Conservation (phyloP, 176 grass and related monocot species). For the Ensete ventricosum region DNA sequence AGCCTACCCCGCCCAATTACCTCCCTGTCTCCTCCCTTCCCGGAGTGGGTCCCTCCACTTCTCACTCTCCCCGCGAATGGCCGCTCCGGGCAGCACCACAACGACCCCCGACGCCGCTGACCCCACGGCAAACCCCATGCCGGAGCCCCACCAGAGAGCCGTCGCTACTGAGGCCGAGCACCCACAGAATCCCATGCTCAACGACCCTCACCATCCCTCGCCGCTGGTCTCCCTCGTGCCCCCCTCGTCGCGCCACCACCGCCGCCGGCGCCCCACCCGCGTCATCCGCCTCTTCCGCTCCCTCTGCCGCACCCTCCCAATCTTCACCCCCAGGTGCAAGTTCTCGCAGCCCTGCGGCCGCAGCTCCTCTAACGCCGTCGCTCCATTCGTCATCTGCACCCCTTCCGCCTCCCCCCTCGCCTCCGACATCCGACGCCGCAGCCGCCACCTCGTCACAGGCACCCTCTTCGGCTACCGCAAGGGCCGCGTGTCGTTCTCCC, state of each 20-base stretch:
- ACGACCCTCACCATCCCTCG: not conserved
- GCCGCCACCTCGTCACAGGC: not conserved
- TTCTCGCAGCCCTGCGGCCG: not conserved
- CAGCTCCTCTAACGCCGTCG: not conserved
- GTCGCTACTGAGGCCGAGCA: not conserved
- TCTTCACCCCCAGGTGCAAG: not conserved
- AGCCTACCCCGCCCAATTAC: too few relatives aligned
- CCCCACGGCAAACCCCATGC: constrained; percentile 12
- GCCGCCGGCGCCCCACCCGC: constrained; percentile 13
- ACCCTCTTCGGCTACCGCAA: constrained; percentile 10
- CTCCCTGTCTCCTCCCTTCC: too few relatives aligned
- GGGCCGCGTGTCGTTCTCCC: not conserved
- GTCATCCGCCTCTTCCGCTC: not conserved
- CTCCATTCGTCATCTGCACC: not conserved
- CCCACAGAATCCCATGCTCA: not conserved
- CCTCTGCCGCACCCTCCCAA: not conserved
- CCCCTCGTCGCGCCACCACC: constrained; percentile 15
- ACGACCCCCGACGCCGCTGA: not conserved
- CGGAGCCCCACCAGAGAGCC: not conserved
- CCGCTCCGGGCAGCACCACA: not conserved
- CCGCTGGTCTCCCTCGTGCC: not conserved
- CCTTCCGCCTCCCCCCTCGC: not conserved
- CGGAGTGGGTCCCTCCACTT: too few relatives aligned
- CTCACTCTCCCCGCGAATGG: too few relatives aligned
- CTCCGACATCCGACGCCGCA: not conserved